Evolutionary conservation across 1,139 yeast genomes (phyloP), one percentile per base, ranked within the genome.

Genomic region (Pichia terricola): DNA sequence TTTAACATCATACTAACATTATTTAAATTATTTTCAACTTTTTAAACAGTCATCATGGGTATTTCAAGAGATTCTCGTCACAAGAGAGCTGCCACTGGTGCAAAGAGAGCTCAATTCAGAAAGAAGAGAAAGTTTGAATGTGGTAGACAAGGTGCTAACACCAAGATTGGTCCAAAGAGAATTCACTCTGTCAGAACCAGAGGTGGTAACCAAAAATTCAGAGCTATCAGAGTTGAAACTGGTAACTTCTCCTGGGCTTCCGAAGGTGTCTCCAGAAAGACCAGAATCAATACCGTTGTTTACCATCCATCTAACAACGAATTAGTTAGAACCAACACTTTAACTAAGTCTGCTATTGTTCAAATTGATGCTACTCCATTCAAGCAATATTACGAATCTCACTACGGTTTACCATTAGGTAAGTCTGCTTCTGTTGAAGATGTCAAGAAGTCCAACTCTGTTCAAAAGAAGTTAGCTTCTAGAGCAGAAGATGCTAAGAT

Each of bases 21-120:
- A 26, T 22, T 26, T 36, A 31, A 8, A 32, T 35, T 28, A 25
- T 37, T 37, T 39, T 28, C 41, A 38, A 43, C 38, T 32, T 40
- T 39, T n/a, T 26, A 10, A 33, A 40, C 45, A 46, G 48, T 46
- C 66, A 75, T 66, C 64, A 91, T 91, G 98, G 97, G 98, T 89
- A 91, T 91, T 85, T 89, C 97, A 77, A 94, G 99, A 83, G 98
- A 91, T 81, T 89, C 98, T 74, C 96, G 96, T 80, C 98, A 91
- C 88, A 91, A 91, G 86, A 94, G 98, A 77, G 77, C 96, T 67
- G 96, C 95, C 74, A 89, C 99, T 70, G 99, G 99, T 83, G 99
- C 98, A 72, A 89, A 88, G 78, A 89, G 97, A 77, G 97, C 98
- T 75, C 95, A 87, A 76, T 87, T 82, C 94, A 89, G 98, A 86